Evolutionary conservation across 2,329 filamentous ascomycete genomes (phyloP), one percentile per base, ranked within the genome.

Genomic region (Arachnomyces sp.): DNA sequence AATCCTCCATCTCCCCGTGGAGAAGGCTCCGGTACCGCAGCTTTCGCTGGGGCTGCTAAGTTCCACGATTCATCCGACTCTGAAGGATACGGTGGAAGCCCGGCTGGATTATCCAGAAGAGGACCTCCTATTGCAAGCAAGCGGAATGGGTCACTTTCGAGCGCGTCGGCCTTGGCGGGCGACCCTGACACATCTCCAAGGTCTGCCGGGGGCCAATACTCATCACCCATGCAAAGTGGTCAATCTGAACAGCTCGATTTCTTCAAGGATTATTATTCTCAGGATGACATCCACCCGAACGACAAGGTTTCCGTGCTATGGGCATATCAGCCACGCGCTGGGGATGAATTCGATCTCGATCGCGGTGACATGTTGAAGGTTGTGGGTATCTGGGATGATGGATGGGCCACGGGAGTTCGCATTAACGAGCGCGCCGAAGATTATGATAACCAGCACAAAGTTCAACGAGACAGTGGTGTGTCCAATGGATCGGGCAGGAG

Each of bases 181-280:
- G 76, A 65, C 47, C 81, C 82, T 43, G 81, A 84, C 9, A 81
- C 81, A 40, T 94, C 88, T 7, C 88, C 88, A 5, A 74, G 72
- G 30, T 77, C 75, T 8, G 71, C 58, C 43, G 81, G 72, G 17
- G 80, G 74, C 34, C 82, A 81, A 38, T 82, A 86, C 63, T 95
- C 89, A 3, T 95, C 89, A 3, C 87, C 87, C 0, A 67, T 90
- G 45, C 78, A 81, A 16, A 95, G 88, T 53, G 87, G 90, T 44
- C 88, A 95, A 60, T 96, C 90, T 1, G 92, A 98, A 64, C 92
- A 96, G 61, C 69, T 98, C 39, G 82, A 86, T 3, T 95, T 88
- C 58, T 98, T 98, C 78, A 95, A 95, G 59, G 92, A 98, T 62
- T 98, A 98, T 65, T 98, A 98, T 60, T 96, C 90, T 2, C 83